Conservation (phyloP, 331 rosid genomes). For the Dryas integrifolia region DNA sequence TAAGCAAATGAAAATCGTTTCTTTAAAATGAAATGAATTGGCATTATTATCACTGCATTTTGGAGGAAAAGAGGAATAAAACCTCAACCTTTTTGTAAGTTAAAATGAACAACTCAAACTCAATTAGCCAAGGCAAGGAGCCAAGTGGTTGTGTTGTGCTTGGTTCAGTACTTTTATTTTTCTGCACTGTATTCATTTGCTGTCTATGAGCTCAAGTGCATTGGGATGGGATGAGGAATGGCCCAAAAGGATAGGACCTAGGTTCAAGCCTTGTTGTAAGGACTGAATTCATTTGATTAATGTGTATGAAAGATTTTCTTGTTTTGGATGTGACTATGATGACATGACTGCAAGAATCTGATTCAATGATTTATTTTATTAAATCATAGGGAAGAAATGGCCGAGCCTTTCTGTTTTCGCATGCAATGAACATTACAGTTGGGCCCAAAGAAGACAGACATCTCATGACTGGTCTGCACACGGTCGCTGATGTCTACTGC, state of each 20-base stretch:
- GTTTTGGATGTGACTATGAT: slow-evolving; percentile 11
- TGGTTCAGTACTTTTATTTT: neutral
- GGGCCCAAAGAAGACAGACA: slow-evolving; percentile 45
- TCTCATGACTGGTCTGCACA: slow-evolving; percentile 45
- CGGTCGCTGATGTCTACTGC: slow-evolving; percentile 47
- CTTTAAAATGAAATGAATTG: neutral
- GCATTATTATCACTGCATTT: neutral
- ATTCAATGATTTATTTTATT: neutral
- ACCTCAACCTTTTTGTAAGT: neutral
- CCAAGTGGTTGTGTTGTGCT: neutral
- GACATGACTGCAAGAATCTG: slow-evolving; percentile 7
- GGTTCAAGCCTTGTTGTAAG: too few species aligned
- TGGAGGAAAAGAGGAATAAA: neutral
- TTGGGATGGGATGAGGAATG: too few species aligned
- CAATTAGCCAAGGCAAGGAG: neutral
- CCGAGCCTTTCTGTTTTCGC: slow-evolving; percentile 63
- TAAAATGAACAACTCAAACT: slow-evolving; percentile 1
- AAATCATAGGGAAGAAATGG: slow-evolving; percentile 50
- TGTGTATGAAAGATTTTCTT: neutral
- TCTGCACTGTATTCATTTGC: neutral
- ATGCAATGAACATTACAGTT: slow-evolving; percentile 33
- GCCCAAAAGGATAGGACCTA: too few species aligned
- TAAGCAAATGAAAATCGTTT: neutral
- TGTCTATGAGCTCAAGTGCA: too few species aligned
- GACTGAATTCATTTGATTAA: neutral